phyloP scores from a whole-genome alignment of 1,139 yeast genomes.

The Debaryomycetaceae sp. region DNA sequence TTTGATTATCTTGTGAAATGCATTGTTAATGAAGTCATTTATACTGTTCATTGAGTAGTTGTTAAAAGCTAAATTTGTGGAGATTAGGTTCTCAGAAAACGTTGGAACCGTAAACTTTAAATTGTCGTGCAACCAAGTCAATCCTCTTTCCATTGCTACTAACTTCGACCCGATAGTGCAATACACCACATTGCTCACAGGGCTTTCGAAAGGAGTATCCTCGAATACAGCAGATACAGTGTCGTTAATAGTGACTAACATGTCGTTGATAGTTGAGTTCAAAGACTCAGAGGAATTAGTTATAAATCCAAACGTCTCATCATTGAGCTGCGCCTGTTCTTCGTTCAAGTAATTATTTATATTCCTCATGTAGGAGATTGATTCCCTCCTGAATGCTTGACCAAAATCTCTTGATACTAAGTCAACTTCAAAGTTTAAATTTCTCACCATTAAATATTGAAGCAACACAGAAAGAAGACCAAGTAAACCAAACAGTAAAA shows the following conservation, averaged over 20 bases:
- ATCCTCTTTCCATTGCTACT: slow-evolving; percentile 59
- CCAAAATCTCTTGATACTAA: slow-evolving; percentile 1
- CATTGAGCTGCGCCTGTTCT: slow-evolving; percentile 49
- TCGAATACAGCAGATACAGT: slow-evolving; percentile 50
- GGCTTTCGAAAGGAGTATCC: slow-evolving; percentile 60
- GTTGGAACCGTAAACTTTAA: slow-evolving; percentile 59
- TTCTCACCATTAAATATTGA: slow-evolving; percentile 40
- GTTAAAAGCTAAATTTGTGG: background rate
- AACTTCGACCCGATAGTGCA: slow-evolving; percentile 80
- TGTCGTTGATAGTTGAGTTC: slow-evolving; percentile 49
- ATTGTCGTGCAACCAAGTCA: slow-evolving; percentile 73
- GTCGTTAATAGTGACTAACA: slow-evolving; percentile 24
- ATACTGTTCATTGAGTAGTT: background rate
- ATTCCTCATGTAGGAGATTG: slow-evolving; percentile 14
- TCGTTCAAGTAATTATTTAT: slow-evolving; percentile 21
- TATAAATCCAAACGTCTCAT: slow-evolving; percentile 65
- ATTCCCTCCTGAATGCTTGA: slow-evolving; percentile 4
- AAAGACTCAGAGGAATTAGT: slow-evolving; percentile 42
- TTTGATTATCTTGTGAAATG: slow-evolving; percentile 19
- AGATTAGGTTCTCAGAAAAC: slow-evolving; percentile 1
- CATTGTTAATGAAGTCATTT: slow-evolving; percentile 5
- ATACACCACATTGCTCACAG: slow-evolving; percentile 64
- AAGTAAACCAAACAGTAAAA: slow-evolving; percentile 44
- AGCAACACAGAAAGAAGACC: slow-evolving; percentile 48
- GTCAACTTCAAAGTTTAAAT: slow-evolving; percentile 10